Conservation (phyloP, 345 rosid genomes). For the Cardamine resedifolia region DNA sequence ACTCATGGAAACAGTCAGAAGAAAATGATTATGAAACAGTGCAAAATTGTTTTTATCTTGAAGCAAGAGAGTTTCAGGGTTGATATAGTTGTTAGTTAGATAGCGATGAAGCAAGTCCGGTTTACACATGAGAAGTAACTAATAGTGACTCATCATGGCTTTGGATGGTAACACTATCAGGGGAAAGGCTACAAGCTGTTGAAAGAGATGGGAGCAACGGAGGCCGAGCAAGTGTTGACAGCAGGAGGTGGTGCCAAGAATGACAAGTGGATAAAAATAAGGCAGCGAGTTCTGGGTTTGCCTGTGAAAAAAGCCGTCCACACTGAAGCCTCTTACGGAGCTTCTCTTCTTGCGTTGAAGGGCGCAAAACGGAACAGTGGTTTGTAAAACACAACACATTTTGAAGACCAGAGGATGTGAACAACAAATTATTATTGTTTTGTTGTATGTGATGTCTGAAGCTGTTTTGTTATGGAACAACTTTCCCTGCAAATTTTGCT, state of each 20-base stretch:
- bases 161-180: constrained; percentile 38
- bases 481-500: background rate
- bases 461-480: background rate
- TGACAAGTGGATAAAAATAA: constrained; percentile 73
- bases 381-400: background rate
- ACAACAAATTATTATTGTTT: background rate
- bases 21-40: background rate
- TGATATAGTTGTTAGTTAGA: background rate
- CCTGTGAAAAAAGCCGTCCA: constrained; percentile 68
- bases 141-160: background rate
- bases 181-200: constrained; percentile 67
- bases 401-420: background rate
- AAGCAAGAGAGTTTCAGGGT: constrained; percentile 3
- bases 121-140: background rate
- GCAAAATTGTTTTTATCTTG: background rate
- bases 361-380: constrained; percentile 40
- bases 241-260: constrained; percentile 91
- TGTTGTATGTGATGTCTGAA: background rate
- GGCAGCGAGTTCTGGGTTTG: constrained; percentile 68
- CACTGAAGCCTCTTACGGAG: constrained; percentile 92
- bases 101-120: background rate
- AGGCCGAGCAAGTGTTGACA: constrained; percentile 73
- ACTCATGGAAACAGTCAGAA: background rate
- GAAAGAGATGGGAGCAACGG: constrained; percentile 80
- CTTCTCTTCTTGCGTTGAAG: constrained; percentile 78